Base-by-base conservation (phyloP, 257 asterid genomes). In the Nicotiana tomentosiformis region DNA sequence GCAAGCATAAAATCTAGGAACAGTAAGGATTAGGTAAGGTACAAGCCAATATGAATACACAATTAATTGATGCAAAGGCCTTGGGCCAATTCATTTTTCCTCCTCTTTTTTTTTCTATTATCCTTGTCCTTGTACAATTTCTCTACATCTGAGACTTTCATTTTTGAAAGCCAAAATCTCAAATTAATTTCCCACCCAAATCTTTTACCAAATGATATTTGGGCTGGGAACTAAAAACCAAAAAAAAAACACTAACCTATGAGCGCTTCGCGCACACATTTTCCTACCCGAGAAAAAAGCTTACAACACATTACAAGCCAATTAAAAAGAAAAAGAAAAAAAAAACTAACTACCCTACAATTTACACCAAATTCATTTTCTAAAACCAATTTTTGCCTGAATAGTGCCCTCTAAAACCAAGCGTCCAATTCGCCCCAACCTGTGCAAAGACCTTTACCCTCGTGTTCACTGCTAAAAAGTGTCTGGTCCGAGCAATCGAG, bases 401-500 rank as follows among this genome's bases (percentile, higher is more conserved):
- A 78, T 56, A 2, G 33, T 39, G 57, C 26, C 56, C 11, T 82
- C 87, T 83, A 93, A 85, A 92, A 87, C 98, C 98, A 95, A 1
- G 98, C 89, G 78, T 82, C 93, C 49, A 96, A 82, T 80, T 96
- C 98, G 7, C 95, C 99, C 98, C 98, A 95, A 5, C 99, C 99
- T 0, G 99, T 97, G 97, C 99, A 97, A 49, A 94, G 87, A 83
- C 97, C 98, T 86, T 91, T 95, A 3, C 97, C 97, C 85, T 97
- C 97, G 37, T 89, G 94, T n/a, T 93, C 94, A 35, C 90, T 88
- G 91, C 98, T 91, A 66, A 97, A 97, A 5, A 97, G 85, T 77
- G 99, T 97, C 82, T 97, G 99, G 86, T 97, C 99, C 1, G 96
- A 91, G 88, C 99, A 97, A 70, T 97, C 99, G 1, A 97, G 97